Percentiles rank a stretch among this genome's conserved stretches.
phyloP scores from a whole-genome alignment of 1,284 basidiomycete genomes.

The Trichosporon sp. region DNA sequence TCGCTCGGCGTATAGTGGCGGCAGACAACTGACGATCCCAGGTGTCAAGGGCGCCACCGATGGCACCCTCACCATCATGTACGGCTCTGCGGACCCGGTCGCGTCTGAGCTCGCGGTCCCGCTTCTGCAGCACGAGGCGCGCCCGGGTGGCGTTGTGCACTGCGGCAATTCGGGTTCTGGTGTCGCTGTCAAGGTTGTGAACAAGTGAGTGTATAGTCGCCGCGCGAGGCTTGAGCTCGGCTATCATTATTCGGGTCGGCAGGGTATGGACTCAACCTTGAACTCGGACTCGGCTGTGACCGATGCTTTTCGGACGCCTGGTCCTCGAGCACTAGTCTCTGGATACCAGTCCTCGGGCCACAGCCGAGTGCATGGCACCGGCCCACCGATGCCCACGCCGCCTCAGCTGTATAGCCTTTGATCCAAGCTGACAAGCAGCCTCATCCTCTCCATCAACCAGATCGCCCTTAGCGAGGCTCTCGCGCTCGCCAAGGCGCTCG shows the following conservation, averaged over 20 bases:
- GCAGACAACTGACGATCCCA: slow-evolving; percentile 28
- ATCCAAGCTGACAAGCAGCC: slow-evolving; percentile 15
- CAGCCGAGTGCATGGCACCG: no score
- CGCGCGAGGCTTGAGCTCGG: background rate
- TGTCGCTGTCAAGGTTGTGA: slow-evolving; percentile 43
- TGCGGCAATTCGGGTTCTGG: slow-evolving; percentile 41
- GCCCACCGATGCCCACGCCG: no score
- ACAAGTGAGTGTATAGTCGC: slow-evolving; percentile 33
- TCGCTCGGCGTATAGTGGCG: no score
- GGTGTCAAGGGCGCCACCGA: slow-evolving; percentile 34
- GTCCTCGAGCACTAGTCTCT: no score
- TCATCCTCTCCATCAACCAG: slow-evolving; percentile 45
- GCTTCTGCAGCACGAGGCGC: slow-evolving; percentile 38
- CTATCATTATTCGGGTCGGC: no score
- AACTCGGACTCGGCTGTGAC: no score
- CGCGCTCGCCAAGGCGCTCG: slow-evolving; percentile 35
- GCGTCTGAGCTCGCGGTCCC: slow-evolving; percentile 34
- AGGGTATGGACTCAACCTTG: no score
- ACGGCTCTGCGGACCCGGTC: slow-evolving; percentile 28
- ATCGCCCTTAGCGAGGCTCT: slow-evolving; percentile 44
- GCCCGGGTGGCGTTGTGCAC: slow-evolving; percentile 33
- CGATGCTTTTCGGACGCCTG: no score
- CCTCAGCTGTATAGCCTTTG: no score
- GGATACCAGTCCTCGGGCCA: no score
- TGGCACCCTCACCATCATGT: slow-evolving; percentile 44